Conservation (phyloP, 164 flowering plant species). For the Amborella trichopoda region DNA sequence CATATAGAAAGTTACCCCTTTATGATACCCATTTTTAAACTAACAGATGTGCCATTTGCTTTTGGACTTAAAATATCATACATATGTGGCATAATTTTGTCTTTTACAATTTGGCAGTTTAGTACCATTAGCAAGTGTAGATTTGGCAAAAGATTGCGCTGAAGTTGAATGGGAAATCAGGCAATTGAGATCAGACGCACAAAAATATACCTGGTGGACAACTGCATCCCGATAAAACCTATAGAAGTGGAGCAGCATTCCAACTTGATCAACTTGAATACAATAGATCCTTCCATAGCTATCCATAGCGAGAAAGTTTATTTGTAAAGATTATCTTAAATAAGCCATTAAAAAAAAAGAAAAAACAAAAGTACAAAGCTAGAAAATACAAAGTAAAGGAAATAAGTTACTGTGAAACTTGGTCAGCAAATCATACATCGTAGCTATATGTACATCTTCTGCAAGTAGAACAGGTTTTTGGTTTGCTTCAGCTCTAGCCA, state of each 20-base stretch:
- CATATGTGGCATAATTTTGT: too few species aligned
- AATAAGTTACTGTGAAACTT: too few species aligned
- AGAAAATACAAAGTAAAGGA: too few species aligned
- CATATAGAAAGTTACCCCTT: too few species aligned
- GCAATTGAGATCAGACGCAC: too few species aligned
- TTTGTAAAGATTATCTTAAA: neutral
- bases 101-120: too few species aligned
- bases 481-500: conserved; percentile 82
- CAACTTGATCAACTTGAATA: conserved; percentile 85
- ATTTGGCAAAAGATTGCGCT: too few species aligned
- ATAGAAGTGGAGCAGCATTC: conserved; percentile 73
- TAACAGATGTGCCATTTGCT: too few species aligned
- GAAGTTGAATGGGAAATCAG: too few species aligned
- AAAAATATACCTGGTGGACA: conserved; percentile 73
- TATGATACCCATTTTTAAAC: too few species aligned
- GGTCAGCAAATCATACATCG: conserved; percentile 47
- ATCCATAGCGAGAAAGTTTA: neutral
- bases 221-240: conserved; percentile 95
- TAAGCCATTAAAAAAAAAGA: neutral
- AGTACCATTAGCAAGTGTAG: too few species aligned
- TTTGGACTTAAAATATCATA: too few species aligned
- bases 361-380: neutral
- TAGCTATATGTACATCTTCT: conserved; percentile 76
- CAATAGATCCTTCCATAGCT: conserved; percentile 98
- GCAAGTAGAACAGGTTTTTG: conserved; percentile 74